A percentile compares a stretch with the other conserved stretches of the same genome.
phyloP scores from a whole-genome alignment of 441 rosid species.

The Dalechampia spathulata region DNA sequence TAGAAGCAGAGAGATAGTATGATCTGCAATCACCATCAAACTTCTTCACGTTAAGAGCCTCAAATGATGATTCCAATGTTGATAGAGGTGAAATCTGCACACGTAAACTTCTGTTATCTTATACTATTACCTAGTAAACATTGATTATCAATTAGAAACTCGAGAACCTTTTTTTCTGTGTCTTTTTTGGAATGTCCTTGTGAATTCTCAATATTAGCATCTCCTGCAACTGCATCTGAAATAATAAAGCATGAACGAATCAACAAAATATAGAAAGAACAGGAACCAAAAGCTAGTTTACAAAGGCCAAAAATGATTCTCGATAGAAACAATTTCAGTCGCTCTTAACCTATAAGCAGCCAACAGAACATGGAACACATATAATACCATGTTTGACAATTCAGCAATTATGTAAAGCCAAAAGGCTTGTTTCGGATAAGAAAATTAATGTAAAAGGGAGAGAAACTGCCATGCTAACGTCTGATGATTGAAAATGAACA shows the following conservation, averaged over 20 bases:
- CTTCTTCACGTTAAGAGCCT: constrained; percentile 78
- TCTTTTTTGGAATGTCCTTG: constrained; percentile 57
- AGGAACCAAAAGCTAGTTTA: too few relatives aligned
- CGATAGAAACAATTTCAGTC: too few relatives aligned
- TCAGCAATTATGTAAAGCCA: too few relatives aligned
- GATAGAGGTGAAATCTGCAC: constrained; percentile 78
- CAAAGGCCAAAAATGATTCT: too few relatives aligned
- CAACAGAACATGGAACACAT: too few relatives aligned
- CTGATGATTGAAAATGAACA: too few relatives aligned
- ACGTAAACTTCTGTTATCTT: constrained; percentile 20
- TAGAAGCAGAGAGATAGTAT: constrained; percentile 6
- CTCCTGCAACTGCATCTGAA: constrained; percentile 38
- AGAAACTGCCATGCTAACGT: too few relatives aligned
- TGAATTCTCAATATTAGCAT: constrained; percentile 32
- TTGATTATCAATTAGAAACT: constrained; percentile 11
- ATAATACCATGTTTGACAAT: too few relatives aligned
- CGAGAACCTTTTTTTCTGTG: constrained; percentile 54
- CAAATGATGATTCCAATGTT: constrained; percentile 78
- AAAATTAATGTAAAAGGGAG: too few relatives aligned
- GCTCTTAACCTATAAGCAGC: too few relatives aligned
- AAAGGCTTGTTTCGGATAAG: too few relatives aligned
- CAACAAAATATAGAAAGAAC: neutral
- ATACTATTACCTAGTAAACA: constrained; percentile 3
- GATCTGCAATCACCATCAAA: constrained; percentile 59
- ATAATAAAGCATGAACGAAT: constrained; percentile 17